Base-by-base conservation (phyloP, 2,329 filamentous ascomycete genomes). In the Aspergillus intermedius region DNA sequence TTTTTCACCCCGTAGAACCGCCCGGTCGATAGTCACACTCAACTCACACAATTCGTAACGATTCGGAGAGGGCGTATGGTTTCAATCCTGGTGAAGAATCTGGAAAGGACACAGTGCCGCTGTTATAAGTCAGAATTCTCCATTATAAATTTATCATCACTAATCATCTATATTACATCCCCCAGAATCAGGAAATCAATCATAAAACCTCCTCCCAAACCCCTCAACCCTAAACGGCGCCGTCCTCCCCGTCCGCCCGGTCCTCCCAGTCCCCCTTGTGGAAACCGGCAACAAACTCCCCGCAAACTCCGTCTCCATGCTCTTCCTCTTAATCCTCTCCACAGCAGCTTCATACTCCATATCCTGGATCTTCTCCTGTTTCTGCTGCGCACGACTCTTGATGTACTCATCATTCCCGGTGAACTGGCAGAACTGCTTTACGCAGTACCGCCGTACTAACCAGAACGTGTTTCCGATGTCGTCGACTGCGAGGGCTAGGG, bases 401-500 rank as follows among this genome's bases (percentile, higher is more conserved):
- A 4, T 40, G n/a, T 10, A 19, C 17, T 19, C 2, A 22, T 8
- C 23, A 5, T 6, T 43, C 2, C 41, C 23, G 3, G 13, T 30
- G 10, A 25, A 10, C 3, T n/a, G 15, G 22, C 13, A 28, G 23
- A 15, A 12, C 22, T 40, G 2, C 3, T 10, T 10, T 12, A 12
- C 10, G 37, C 17, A 12, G 3, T 21, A 21, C n/a, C n/a, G 17
- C 4, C 34, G 19, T 2, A 12, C 8, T 3, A 30, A 4, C 25
- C 25, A 12, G 4, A 30, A 30, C 12, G 7, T 61, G 42, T 64
- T 55, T 3, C 66, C 62, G 15, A 72, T 66, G 43, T 70, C 69
- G 44, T 77, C 75, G 12, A 77, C 62, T 1, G 65, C 65, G 2
- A 78, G 63, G 0, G 75, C 75, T 13, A 77, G 60, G 13, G 69